Evolutionary conservation across 345 rosid species (phyloP), one percentile per base, ranked within the genome.

Genomic region (Gossypium rotundifolium): DNA sequence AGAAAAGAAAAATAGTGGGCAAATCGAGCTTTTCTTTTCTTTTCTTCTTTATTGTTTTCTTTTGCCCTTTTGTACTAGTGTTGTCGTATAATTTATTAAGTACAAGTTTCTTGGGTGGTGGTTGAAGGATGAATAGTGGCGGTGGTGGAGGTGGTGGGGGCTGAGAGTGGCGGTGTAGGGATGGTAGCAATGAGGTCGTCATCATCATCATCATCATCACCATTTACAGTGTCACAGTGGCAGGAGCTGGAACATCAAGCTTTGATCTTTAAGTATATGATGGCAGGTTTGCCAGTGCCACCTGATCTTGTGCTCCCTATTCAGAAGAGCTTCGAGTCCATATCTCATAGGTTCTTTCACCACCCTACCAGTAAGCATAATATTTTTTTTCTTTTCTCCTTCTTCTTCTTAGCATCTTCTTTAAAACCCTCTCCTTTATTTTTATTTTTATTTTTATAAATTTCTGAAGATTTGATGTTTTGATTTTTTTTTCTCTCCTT

Each of bases 211-310:
- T 85, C 88, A 10, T 87, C 66, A 79, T 85, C 85, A 40, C 86
- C 88, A 10, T 87, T 87, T 75, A 87, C 90, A 13, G 79, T 80
- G 49, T 84, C 88, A 27, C 90, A 87, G 75, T 87, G 88, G 87
- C 90, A 83, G 71, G 90, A 87, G 75, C 84, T 87, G 71, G 85
- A 87, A 65, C 90, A 87, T 70, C 90, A 87, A 80, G 88, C 90
- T 74, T 71, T 87, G 83, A 83, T 87, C 78, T 87, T 79, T 71
- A 87, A 87, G 83, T 87, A 84, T 77, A 80, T 87, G 90, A 57
- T 78, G 77, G 88, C 90, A 25, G 90, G 90, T 73, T 62, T 87
- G 65, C 90, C 85, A 70, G 85, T 87, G 53, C 88, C 90, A 51
- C 84, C 84, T 80, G 88, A 87, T 80, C 88, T 87, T 68, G 78